phyloP scores from a whole-genome alignment of 164 flowering plant species.

The Vitis rotundifolia region DNA sequence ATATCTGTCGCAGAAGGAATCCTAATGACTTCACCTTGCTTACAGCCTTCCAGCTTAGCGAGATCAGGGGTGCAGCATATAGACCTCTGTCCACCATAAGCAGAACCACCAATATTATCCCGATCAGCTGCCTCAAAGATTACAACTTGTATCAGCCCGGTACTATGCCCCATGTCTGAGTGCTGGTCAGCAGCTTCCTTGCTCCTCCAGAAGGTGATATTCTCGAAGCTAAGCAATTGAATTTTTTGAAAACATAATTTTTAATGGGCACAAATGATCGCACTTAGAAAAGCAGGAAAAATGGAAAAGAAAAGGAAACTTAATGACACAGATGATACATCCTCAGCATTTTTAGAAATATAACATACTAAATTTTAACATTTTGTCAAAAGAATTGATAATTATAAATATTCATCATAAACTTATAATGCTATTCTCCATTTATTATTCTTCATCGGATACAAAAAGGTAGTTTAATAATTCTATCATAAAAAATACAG shows the following conservation, averaged over 20 bases:
- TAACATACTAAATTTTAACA: too few relatives aligned
- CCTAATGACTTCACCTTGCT: conserved; percentile 86
- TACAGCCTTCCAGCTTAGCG: conserved; percentile 92
- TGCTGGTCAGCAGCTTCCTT: conserved; percentile 55
- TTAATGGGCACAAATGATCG: neutral
- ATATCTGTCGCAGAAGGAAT: conserved; percentile 65
- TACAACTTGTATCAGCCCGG: conserved; percentile 72
- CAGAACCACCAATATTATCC: conserved; percentile 92
- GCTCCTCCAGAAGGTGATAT: conserved; percentile 83
- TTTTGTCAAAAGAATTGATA: too few relatives aligned
- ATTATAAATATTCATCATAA: too few relatives aligned
- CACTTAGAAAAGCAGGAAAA: too few relatives aligned
- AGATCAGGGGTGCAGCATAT: conserved; percentile 96
- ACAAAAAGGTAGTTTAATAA: too few relatives aligned
- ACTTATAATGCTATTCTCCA: too few relatives aligned
- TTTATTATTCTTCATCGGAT: too few relatives aligned
- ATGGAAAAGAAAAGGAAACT: too few relatives aligned
- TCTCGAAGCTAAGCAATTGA: conserved; percentile 59
- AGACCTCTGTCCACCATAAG: conserved; percentile 93
- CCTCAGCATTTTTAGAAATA: neutral
- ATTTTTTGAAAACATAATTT: conserved; percentile 1
- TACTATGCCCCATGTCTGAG: conserved; percentile 44
- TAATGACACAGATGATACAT: neutral
- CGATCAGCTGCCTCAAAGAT: conserved; percentile 94
- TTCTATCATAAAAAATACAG: too few relatives aligned